Percentiles rank a stretch among this genome's conserved stretches.
These are phyloP conservation scores for Excoecaria cochinchinensis DNA, from an alignment of 345 rosid species.

Conservation along the genomic window DNA sequence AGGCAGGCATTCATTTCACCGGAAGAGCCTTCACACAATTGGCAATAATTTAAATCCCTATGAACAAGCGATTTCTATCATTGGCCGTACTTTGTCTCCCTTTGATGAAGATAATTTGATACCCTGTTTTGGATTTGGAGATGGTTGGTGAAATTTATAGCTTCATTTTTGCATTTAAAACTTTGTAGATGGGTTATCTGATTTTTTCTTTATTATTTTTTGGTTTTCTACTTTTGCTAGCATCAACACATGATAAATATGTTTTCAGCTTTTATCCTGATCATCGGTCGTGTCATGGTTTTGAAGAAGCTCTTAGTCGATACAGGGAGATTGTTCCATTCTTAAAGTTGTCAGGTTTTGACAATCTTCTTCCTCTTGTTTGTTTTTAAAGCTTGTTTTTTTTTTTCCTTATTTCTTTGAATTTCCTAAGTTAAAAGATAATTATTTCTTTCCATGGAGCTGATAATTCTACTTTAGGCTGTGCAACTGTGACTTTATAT, in stretches of 20 bases:
- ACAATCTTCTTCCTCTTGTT: conserved; percentile 8
- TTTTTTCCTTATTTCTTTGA: background rate
- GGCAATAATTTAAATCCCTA: conserved; percentile 62
- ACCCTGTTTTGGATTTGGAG: conserved; percentile 90
- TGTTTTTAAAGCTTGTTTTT: background rate
- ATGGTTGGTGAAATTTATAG: conserved; percentile 39
- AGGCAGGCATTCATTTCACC: conserved; percentile 68
- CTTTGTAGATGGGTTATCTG: conserved; percentile 19
- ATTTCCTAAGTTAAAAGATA: background rate
- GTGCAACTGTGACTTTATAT: background rate
- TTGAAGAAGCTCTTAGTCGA: conserved; percentile 74
- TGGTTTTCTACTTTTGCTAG: conserved; percentile 21
- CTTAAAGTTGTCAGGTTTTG: conserved; percentile 78
- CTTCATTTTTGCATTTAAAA: background rate
- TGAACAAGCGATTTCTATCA: conserved; percentile 72
- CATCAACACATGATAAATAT: conserved; percentile 89
- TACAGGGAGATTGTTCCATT: conserved; percentile 75
- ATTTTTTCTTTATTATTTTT: conserved; percentile 18
- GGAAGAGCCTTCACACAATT: conserved; percentile 61
- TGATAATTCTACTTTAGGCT: background rate
- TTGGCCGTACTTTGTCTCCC: conserved; percentile 63
- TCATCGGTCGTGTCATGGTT: conserved; percentile 67
- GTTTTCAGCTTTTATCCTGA: conserved; percentile 75
- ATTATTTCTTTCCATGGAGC: background rate
- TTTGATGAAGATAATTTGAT: conserved; percentile 81